Evolutionary conservation across 2,329 filamentous ascomycete genomes (phyloP), one percentile per base, ranked within the genome.

Genomic region (Phaeophleospora eucalypticola): DNA sequence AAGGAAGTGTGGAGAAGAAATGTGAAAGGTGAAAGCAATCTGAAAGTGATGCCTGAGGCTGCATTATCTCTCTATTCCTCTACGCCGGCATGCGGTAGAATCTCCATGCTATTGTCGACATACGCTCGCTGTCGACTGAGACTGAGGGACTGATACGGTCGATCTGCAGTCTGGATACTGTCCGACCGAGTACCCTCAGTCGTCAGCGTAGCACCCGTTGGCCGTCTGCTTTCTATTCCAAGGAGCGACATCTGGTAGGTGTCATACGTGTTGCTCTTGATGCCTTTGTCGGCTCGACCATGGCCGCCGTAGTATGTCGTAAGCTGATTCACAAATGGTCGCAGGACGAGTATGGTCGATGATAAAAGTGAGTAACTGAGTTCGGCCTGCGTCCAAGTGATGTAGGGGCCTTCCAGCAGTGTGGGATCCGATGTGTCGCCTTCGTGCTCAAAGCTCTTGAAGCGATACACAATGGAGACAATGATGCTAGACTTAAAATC

Each of bases 311-410:
- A 54, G 45, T 52, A 45, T 3, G 53, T 56, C 29, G 48, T 47
- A 2, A 56, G 40, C 12, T 46, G 49, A 15, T 36, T 46, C 34
- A 56, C 44, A 14, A 56, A 45, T 4, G 45, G 46, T 8, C 52
- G 52, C 6, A 52, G 34, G 24, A 49, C 49, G 12, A 51, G 42
- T 14, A 57, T 54, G 4, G 54, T 57, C 12, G 52, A 45, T 18
- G 52, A 45, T 33, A 57, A 49, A 17, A 57, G 39, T 14, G 52
- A 48, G 48, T 51, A 55, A 40, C 43, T 43, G 16, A 57, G 39
- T 36, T 57, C 49, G 18, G 45, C 50, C 21, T 54, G 49, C 2
- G 51, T 57, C 39, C 44, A 47, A 18, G 39, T 37, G 19, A 57
- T 47, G 34, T 48, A 54, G 12, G 35, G n/a, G 14, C 45, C 48